Evolutionary conservation across 2,329 filamentous ascomycete genomes (phyloP).

Genomic region (Pseudocercospora cruenta): DNA sequence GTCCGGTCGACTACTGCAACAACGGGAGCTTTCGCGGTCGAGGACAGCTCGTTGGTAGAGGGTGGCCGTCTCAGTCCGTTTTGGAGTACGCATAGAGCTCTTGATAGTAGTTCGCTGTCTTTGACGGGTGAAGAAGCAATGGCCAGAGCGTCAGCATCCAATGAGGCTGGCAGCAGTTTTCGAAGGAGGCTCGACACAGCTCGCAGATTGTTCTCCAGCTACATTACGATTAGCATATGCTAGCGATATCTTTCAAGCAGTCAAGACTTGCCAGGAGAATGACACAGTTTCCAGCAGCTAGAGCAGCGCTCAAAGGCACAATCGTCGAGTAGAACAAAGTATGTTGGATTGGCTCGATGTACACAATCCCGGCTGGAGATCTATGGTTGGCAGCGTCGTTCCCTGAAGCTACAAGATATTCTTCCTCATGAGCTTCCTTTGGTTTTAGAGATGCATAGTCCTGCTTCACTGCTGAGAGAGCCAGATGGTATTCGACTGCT

Average conservation of each 20-base stretch:
- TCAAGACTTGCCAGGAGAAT: slow-evolving; percentile 49
- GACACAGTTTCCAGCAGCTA: slow-evolving; percentile 57
- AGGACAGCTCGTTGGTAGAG: slow-evolving; percentile 40
- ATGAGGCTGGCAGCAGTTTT: slow-evolving; percentile 43
- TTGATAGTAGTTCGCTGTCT: slow-evolving; percentile 31
- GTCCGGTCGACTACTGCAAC: slow-evolving; percentile 65
- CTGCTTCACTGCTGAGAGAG: slow-evolving; percentile 45
- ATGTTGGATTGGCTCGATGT: slow-evolving; percentile 54
- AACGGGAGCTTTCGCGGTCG: slow-evolving; percentile 41
- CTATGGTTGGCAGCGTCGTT: slow-evolving; percentile 43
- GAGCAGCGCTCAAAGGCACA: slow-evolving; percentile 49
- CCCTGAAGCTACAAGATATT: slow-evolving; percentile 49
- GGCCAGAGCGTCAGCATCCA: slow-evolving; percentile 56
- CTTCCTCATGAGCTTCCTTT: slow-evolving; percentile 43
- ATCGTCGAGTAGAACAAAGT: slow-evolving; percentile 54
- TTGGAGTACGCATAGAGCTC: slow-evolving; percentile 42
- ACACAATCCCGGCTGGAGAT: slow-evolving; percentile 48
- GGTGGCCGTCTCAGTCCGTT: slow-evolving; percentile 27
- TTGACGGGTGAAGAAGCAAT: slow-evolving; percentile 44
- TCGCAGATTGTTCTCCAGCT: slow-evolving; percentile 48
- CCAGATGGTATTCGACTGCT: slow-evolving; percentile 47
- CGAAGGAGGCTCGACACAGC: slow-evolving; percentile 42
- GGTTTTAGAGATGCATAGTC: slow-evolving; percentile 47
- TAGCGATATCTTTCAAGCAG: not conserved
- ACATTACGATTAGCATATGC: not conserved